These are phyloP conservation scores for Kwoniella europaea DNA, from an alignment of 768 basidiomycete genomes.

Conservation along the genomic window DNA sequence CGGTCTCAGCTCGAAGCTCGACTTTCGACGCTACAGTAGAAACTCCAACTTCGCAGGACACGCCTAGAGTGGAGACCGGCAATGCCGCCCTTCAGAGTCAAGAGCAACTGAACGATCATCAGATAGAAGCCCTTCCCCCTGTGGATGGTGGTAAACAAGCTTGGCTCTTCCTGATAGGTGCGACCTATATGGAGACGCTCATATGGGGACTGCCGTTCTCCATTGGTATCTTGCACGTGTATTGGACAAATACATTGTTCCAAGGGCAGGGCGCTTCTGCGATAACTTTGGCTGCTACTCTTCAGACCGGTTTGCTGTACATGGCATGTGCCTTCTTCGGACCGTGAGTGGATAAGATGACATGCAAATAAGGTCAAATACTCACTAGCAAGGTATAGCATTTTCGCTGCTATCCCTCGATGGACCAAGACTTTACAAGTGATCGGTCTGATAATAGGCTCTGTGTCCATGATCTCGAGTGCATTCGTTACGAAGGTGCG, in stretches of 20 bases:
- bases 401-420: conserved; percentile 40
- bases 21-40: background rate
- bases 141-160: conserved; percentile 44
- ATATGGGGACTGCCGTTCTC: conserved; percentile 54
- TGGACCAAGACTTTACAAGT: conserved; percentile 33
- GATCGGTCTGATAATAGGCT: conserved; percentile 32
- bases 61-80: background rate
- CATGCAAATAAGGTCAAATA: background rate
- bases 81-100: background rate
- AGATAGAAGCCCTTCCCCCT: conserved; percentile 20
- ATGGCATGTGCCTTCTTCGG: conserved; percentile 43
- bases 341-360: conserved; percentile 37
- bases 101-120: conserved; percentile 6
- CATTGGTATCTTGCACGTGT: conserved; percentile 51
- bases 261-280: conserved; percentile 30
- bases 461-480: conserved; percentile 33
- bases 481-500: conserved; percentile 48
- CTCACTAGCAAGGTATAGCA: conserved; percentile 3
- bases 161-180: conserved; percentile 48
- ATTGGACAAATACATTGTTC: conserved; percentile 49
- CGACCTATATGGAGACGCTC: conserved; percentile 45
- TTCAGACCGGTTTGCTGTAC: conserved; percentile 51
- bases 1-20: background rate
- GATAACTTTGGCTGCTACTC: conserved; percentile 49
- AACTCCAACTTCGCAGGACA: background rate